A percentile compares a stretch with the other conserved stretches of the same genome.
These are phyloP conservation scores for Synchytrium microbalum DNA, from an alignment of 371 early-diverging fungal genomes.

Conservation along the genomic window DNA sequence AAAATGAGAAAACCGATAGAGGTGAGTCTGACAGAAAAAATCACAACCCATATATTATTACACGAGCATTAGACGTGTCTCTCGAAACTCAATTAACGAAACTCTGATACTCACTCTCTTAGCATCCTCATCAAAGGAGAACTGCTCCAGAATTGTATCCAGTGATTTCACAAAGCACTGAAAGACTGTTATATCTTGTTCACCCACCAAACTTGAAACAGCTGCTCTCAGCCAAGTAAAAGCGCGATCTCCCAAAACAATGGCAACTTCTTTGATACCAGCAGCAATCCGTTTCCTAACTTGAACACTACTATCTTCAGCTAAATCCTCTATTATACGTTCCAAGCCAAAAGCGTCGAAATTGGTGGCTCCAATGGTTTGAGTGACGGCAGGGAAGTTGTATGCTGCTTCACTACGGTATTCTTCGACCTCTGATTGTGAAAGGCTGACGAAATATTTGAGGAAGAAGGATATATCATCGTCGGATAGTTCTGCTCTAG, in stretches of 20 bases:
- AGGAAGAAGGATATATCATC: slow-evolving; percentile 20
- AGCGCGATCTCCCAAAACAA: slow-evolving; percentile 13
- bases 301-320: slow-evolving; percentile 8
- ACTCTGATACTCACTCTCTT: slow-evolving; percentile 7
- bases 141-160: slow-evolving; percentile 13
- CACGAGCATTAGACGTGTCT: too few species aligned
- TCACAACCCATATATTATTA: too few species aligned
- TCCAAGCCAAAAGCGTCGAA: slow-evolving; percentile 18
- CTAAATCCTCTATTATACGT: slow-evolving; percentile 12
- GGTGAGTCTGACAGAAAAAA: too few species aligned
- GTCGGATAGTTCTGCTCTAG: slow-evolving; percentile 24
- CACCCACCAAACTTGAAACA: slow-evolving; percentile 18
- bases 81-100: too few species aligned
- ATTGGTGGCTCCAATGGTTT: slow-evolving; percentile 14
- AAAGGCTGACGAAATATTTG: slow-evolving; percentile 19
- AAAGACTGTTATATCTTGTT: slow-evolving; percentile 25
- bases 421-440: slow-evolving; percentile 12
- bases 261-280: slow-evolving; percentile 30
- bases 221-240: slow-evolving; percentile 14
- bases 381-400: slow-evolving; percentile 27
- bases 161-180: slow-evolving; percentile 16
- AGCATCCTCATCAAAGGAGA: slow-evolving; percentile 11
- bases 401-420: slow-evolving; percentile 24
- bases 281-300: slow-evolving; percentile 22
- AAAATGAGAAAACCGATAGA: background rate